Conservation (phyloP, 129 eudicot genomes). For the Pseudognaphalium luteoalbum region DNA sequence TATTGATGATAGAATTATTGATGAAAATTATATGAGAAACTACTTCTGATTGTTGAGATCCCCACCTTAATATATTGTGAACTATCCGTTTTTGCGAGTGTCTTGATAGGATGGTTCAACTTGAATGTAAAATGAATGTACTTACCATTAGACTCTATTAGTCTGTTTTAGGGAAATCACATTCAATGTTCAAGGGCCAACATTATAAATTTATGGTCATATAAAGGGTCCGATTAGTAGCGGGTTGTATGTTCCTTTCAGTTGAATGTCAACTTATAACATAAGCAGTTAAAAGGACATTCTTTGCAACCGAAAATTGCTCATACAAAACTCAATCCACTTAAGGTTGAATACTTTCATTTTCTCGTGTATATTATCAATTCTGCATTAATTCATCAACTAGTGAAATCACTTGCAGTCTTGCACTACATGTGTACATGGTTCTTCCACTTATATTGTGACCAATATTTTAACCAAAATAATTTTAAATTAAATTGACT, state of each 20-base stretch:
- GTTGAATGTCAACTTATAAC: background rate
- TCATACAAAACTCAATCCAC: slow-evolving; percentile 6
- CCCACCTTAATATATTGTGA: background rate
- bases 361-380: background rate
- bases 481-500: slow-evolving; percentile 27
- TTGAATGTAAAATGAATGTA: background rate
- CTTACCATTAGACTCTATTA: background rate
- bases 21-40: slow-evolving; percentile 7
- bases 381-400: background rate
- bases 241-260: background rate
- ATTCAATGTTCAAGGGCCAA: background rate
- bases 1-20: background rate
- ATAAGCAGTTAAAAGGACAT: background rate
- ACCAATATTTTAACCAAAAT: background rate
- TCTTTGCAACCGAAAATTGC: background rate
- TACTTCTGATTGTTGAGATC: background rate
- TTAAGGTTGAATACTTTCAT: background rate
- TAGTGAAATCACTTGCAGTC: background rate
- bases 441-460: background rate
- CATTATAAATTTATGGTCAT: background rate
- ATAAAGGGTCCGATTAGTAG: background rate
- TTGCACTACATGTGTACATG: background rate
- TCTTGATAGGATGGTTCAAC: background rate
- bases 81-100: background rate
- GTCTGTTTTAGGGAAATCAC: background rate